Conservation (phyloP, 2,329 filamentous ascomycete genomes). For the Pyrenochaeta sp. region DNA sequence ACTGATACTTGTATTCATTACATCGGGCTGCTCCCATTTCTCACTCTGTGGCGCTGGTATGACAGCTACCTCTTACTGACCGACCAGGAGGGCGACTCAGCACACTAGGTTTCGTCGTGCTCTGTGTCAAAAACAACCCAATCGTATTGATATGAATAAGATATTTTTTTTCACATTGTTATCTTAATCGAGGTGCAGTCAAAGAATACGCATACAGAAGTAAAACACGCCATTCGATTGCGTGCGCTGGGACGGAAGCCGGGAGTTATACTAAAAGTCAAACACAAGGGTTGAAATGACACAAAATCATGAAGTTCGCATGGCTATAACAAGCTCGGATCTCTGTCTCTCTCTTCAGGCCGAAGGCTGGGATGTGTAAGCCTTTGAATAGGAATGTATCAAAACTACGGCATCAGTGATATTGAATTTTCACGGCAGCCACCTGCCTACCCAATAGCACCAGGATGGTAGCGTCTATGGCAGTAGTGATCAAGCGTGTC, state of each 20-base stretch:
- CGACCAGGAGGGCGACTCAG: not conserved
- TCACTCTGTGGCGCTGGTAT: slow-evolving; percentile 8
- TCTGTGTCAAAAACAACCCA: not conserved
- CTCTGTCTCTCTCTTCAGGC: too few species aligned
- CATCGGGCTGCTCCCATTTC: slow-evolving; percentile 4
- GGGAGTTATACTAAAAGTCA: too few species aligned
- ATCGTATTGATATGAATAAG: not conserved
- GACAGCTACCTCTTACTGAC: slow-evolving; percentile 11
- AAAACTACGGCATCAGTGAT: slow-evolving; percentile 33
- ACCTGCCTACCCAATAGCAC: slow-evolving; percentile 16
- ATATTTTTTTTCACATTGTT: not conserved
- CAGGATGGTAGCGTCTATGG: slow-evolving; percentile 22
- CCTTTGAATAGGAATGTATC: too few species aligned
- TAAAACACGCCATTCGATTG: too few species aligned
- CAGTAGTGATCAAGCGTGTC: slow-evolving; percentile 29
- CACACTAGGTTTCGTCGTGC: not conserved
- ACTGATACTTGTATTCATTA: not conserved
- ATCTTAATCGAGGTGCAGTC: not conserved
- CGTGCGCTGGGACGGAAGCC: too few species aligned
- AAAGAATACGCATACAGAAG: not conserved
- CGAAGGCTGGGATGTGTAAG: too few species aligned
- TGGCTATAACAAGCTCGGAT: too few species aligned
- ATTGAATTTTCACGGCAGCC: slow-evolving; percentile 24
- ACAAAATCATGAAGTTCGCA: too few species aligned
- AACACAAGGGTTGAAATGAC: too few species aligned